phyloP scores from a whole-genome alignment of 2,329 filamentous ascomycete genomes.

The Penicillium sp. region DNA sequence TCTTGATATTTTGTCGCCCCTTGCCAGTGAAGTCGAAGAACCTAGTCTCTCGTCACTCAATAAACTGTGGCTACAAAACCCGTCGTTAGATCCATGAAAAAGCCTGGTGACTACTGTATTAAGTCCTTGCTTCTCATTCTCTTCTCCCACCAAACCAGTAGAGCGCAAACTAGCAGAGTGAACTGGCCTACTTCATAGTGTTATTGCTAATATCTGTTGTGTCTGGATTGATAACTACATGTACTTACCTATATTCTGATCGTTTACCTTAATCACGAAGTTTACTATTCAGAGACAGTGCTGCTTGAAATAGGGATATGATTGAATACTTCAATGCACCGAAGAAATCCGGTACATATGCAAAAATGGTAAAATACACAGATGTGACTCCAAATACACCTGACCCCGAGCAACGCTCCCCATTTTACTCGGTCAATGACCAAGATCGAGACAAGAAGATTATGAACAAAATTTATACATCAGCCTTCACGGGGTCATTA shows the following conservation, averaged over 20 bases:
- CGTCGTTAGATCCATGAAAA: neutral
- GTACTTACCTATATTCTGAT: neutral
- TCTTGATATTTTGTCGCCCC: neutral
- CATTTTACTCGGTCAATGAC: constrained; percentile 11
- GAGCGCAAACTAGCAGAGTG: neutral
- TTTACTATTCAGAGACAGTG: neutral
- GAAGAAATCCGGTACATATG: constrained; percentile 9
- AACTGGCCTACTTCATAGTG: neutral
- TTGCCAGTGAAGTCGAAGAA: neutral
- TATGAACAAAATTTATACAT: constrained; percentile 22
- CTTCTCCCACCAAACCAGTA: neutral
- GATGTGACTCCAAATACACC: constrained; percentile 25
- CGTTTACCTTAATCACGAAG: neutral
- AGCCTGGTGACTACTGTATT: no score
- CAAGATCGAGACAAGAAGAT: constrained; percentile 10
- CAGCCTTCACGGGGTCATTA: constrained; percentile 14
- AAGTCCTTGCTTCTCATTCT: neutral
- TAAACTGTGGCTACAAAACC: neutral
- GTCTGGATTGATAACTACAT: neutral
- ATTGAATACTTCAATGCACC: constrained; percentile 9
- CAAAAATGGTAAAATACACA: constrained; percentile 14
- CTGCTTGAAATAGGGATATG: constrained; percentile 7
- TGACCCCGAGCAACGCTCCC: constrained; percentile 17
- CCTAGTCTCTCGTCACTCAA: neutral
- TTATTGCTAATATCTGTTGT: neutral